Percentiles rank a stretch among this genome's conserved stretches.
These are phyloP conservation scores for Aureobasidium musti DNA, from an alignment of 2,329 filamentous ascomycete species.

Conservation along the genomic window DNA sequence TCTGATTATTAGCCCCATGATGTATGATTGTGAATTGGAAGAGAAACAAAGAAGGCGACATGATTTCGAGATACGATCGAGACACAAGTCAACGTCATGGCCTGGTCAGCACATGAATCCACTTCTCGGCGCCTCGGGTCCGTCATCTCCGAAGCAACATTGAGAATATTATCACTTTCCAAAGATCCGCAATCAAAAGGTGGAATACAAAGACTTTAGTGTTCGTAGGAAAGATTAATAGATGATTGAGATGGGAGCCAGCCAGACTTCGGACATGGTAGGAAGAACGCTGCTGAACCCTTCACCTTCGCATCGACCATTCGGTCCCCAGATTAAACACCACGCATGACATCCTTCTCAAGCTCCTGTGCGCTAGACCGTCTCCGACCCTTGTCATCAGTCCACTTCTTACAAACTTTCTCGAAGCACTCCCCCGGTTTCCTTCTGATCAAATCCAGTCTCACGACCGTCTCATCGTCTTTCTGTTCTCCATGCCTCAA, in stretches of 20 bases:
- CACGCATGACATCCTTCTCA: background rate
- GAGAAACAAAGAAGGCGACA: background rate
- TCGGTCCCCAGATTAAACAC: background rate
- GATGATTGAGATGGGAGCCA: background rate
- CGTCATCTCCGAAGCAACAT: background rate
- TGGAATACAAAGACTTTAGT: background rate
- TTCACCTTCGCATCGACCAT: too few species aligned
- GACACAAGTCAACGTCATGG: conserved; percentile 3
- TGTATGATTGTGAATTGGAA: background rate
- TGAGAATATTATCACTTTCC: background rate
- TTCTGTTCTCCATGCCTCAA: background rate
- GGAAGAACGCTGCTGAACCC: background rate
- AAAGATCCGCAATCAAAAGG: background rate
- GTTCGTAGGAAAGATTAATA: too few species aligned
- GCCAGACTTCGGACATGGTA: background rate
- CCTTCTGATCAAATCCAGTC: background rate
- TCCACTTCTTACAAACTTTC: background rate
- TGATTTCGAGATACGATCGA: background rate
- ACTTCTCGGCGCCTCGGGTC: background rate
- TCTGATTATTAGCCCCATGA: conserved; percentile 13
- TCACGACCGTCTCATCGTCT: background rate
- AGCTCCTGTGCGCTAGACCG: background rate
- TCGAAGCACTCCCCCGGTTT: background rate
- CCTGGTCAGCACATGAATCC: conserved; percentile 12
- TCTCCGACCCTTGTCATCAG: background rate